Evolutionary conservation across 2,329 filamentous ascomycete genomes (phyloP), one percentile per base, ranked within the genome.

Genomic region (Tolypocladium guangdongense): DNA sequence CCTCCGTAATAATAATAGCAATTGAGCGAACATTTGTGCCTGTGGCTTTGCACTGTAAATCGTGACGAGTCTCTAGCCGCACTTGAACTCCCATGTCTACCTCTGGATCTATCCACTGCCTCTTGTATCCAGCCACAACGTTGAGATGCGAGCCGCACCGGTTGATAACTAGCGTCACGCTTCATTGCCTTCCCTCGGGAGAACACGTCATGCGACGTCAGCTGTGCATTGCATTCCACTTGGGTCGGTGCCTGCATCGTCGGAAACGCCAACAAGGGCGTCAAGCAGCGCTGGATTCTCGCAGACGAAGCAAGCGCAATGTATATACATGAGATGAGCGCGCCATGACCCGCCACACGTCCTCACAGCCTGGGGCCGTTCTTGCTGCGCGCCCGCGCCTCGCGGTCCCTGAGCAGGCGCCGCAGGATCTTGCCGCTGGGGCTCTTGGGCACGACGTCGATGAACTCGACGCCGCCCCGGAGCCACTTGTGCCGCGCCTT

Each of bases 391-490:
- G 75, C 75, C 65, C 85, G 83, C 72, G 76, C 87, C 70, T 93
- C 89, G 63, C 80, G 79, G 63, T 95, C 89, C 43, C 87, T 76
- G 60, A 95, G 69, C 50, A 88, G 60, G 24, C 86, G 73, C 49
- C 85, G 74, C 63, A 90, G 66, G 53, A 90, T 88, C 78, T 90
- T 90, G 11, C 87, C 86, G 61, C 81, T 86, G 0, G 84, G 78
- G 63, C 82, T 87, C 76, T 90, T 90, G 14, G 87, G 87, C 27
- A 90, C 81, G 50, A 74, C 74, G 46, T 84, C 80, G 16, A 86
- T 73, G 57, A 87, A 87, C 64, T 82, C 79, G 3, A 87, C 69
- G 1, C 73, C 78, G 54, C 80, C 84, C 62, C 78, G 80, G 55
- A 88, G 72, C 74, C 80, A 83, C 71, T 88, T 88, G 65, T 87